A percentile compares a stretch with the other conserved stretches of the same genome.
Evolutionary conservation across 305 asterid genomes (phyloP).

Genomic region (Fraxinus albicans): DNA sequence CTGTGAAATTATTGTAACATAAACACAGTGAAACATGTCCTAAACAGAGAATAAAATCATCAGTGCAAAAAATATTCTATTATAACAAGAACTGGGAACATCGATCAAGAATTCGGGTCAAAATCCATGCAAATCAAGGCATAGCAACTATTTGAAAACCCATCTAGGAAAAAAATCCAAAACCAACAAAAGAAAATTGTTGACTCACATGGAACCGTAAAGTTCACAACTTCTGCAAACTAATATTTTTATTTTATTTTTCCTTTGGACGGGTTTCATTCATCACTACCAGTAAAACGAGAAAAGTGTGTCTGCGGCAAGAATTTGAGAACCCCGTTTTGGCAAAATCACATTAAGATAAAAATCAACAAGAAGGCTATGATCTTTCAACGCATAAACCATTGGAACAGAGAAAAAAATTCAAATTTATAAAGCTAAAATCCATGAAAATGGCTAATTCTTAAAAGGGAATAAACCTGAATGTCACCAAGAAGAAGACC

Average conservation of each 20-base stretch:
- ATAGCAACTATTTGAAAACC: not conserved
- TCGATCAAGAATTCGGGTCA: not conserved
- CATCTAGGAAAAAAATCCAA: not conserved
- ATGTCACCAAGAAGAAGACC: slow-evolving; percentile 98
- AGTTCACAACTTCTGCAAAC: not conserved
- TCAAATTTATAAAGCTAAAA: not conserved
- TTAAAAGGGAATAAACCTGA: slow-evolving; percentile 46
- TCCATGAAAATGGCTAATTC: slow-evolving; percentile 14
- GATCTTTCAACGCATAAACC: not conserved
- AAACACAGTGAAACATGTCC: not conserved
- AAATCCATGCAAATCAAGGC: not conserved
- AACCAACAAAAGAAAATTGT: not conserved
- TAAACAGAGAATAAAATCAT: not conserved
- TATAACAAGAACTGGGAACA: not conserved
- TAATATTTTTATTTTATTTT: not conserved
- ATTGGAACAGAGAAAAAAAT: not conserved
- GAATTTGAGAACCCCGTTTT: not conserved
- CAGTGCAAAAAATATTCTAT: not conserved
- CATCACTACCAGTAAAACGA: not conserved
- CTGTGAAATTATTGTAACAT: not conserved
- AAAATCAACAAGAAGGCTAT: not conserved
- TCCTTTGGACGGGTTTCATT: not conserved
- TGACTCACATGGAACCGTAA: not conserved
- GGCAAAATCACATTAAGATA: not conserved
- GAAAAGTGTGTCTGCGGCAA: not conserved